A percentile compares a stretch with the other conserved stretches of the same genome.
Evolutionary conservation across 176 grass and related monocot species (phyloP).

Genomic region (Oryza officinalis): DNA sequence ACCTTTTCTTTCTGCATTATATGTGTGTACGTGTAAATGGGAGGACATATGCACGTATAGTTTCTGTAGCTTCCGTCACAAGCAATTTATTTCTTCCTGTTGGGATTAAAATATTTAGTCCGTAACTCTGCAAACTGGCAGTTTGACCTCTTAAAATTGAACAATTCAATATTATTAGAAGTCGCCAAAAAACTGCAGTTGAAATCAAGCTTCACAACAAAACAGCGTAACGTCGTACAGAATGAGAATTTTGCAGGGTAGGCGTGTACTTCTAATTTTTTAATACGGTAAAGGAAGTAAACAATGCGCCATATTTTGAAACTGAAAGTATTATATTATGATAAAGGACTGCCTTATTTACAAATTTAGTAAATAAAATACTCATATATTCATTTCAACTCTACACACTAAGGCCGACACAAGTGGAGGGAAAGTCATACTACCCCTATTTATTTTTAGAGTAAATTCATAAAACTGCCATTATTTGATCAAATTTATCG

Average conservation of each 20-base stretch:
- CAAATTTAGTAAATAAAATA: neutral
- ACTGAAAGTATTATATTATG: neutral
- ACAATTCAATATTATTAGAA: neutral
- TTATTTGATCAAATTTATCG: no score
- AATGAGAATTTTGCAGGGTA: neutral
- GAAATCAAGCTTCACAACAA: neutral
- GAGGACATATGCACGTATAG: neutral
- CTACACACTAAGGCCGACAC: neutral
- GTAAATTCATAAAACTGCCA: no score
- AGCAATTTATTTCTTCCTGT: neutral
- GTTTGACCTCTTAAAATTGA: neutral
- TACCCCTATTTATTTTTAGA: no score
- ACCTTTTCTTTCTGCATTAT: neutral
- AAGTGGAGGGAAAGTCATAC: neutral
- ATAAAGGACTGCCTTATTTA: neutral
- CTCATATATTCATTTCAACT: no score
- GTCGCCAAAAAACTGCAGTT: neutral
- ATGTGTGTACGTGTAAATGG: neutral
- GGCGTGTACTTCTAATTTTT: neutral
- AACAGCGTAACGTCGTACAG: neutral
- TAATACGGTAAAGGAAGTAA: neutral
- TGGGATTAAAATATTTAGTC: neutral
- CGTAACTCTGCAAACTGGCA: conserved; percentile 1
- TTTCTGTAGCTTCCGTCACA: neutral
- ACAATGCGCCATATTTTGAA: neutral